A percentile compares a stretch with the other conserved stretches of the same genome.
phyloP scores from a whole-genome alignment of 2,329 filamentous ascomycete species.

The Helminthosporium solani region DNA sequence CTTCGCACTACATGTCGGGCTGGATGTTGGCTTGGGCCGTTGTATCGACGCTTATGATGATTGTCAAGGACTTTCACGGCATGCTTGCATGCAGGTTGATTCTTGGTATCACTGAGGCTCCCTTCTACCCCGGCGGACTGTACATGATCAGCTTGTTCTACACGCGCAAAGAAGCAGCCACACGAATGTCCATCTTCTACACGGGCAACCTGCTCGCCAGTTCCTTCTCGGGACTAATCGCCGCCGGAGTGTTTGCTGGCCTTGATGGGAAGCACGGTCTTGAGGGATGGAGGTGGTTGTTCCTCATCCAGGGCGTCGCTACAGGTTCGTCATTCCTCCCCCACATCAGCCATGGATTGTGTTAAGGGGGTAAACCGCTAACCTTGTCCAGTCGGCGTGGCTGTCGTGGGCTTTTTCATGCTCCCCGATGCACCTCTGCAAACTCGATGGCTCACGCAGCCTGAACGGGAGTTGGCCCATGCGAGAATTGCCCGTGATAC shows the following conservation, averaged over 20 bases:
- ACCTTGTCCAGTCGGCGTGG: slow-evolving; percentile 7
- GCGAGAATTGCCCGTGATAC: slow-evolving; percentile 47
- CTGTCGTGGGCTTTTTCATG: slow-evolving; percentile 20
- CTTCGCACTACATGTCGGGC: slow-evolving; percentile 30
- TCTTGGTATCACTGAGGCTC: slow-evolving; percentile 31
- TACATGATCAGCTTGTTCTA: slow-evolving; percentile 42
- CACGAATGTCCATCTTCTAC: slow-evolving; percentile 38
- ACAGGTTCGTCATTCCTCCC: slow-evolving; percentile 21
- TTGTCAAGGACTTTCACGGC: slow-evolving; percentile 32
- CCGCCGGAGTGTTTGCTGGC: slow-evolving; percentile 35
- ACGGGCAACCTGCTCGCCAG: slow-evolving; percentile 44
- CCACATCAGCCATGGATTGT: not conserved
- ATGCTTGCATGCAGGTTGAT: slow-evolving; percentile 30
- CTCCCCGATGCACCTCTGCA: slow-evolving; percentile 29
- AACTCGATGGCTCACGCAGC: slow-evolving; percentile 47
- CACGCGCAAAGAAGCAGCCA: slow-evolving; percentile 38
- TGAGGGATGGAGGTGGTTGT: slow-evolving; percentile 47
- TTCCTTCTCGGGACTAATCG: slow-evolving; percentile 46
- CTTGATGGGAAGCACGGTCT: slow-evolving; percentile 45
- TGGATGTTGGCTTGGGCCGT: slow-evolving; percentile 41
- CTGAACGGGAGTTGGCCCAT: slow-evolving; percentile 43
- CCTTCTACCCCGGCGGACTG: slow-evolving; percentile 36
- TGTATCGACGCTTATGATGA: slow-evolving; percentile 30
- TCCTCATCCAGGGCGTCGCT: slow-evolving; percentile 44
- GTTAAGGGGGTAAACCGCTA: too few relatives aligned